Base-by-base conservation (phyloP, 139 green algal species). In the Cymbomonas tetramitiformis region DNA sequence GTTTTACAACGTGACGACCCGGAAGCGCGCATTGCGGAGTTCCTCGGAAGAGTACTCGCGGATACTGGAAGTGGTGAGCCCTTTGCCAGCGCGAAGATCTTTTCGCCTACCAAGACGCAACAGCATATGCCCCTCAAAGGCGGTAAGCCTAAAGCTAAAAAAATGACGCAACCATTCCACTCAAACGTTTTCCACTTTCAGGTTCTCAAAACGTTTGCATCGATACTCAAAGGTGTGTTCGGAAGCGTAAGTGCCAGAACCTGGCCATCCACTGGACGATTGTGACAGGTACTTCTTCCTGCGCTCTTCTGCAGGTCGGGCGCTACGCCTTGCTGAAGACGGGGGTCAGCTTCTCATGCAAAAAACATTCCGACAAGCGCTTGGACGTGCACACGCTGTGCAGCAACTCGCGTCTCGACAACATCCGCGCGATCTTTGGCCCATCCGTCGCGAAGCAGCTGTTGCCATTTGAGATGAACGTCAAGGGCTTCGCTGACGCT, bases 1-100 rank as follows among this genome's bases (percentile, higher is more conserved):
- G 23, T 98, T 97, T 56, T 96, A 86, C 73, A 95, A 95, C 53
- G 69, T 93, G 40, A 72, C 79, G 21, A 81, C 84, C 0, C 61
- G 90, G 7, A 66, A 69, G 26, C 86, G 83, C 60, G 84, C 81
- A 0, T 68, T 95, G 3, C 41, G 41, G 19, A 75, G 48, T 15
- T 50, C 68, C 0, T 51, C 55, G 2, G 87, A 96, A 61, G 91
- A 98, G 79, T 89, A 93, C 54, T 55, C 67, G 0, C 70, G 70
- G 2, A 77, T 94, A 6, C 48, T 95, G 39, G 90, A 98, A 40
- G 64, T 76, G 9, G 15, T 74, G 12, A n/a, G n/a, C n/a, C n/a
- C n/a, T n/a, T n/a, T n/a, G n/a, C n/a, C n/a, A n/a, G n/a, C n/a
- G n/a, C n/a, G n/a, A n/a, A n/a, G n/a, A n/a, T n/a, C n/a, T n/a